These are phyloP conservation scores for Colletotrichum graminicola DNA, from an alignment of 2,329 filamentous ascomycete species.

Conservation along the genomic window DNA sequence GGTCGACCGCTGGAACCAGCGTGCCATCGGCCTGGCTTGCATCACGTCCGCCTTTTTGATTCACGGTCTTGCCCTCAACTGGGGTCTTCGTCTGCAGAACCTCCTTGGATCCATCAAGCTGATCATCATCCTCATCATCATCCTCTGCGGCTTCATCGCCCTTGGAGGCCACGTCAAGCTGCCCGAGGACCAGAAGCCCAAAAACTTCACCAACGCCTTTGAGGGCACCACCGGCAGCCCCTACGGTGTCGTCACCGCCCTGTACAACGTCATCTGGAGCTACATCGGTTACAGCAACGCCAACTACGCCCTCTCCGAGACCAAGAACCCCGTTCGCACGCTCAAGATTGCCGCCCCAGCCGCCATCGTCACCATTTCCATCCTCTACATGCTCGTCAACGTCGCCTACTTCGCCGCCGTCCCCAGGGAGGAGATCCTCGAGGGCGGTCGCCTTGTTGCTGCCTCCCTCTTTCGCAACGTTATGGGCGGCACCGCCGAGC, in stretches of 20 bases:
- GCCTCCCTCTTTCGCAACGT: slow-evolving; percentile 69
- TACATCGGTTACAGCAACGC: slow-evolving; percentile 78
- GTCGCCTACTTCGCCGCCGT: slow-evolving; percentile 75
- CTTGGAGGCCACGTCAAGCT: slow-evolving; percentile 72
- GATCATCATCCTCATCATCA: slow-evolving; percentile 73
- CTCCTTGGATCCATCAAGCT: slow-evolving; percentile 75
- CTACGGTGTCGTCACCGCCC: slow-evolving; percentile 76
- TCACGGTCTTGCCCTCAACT: slow-evolving; percentile 73
- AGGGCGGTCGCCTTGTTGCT: slow-evolving; percentile 64
- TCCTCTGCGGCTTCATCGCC: slow-evolving; percentile 71
- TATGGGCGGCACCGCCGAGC: slow-evolving; percentile 66
- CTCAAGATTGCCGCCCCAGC: slow-evolving; percentile 74
- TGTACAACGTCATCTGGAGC: slow-evolving; percentile 80
- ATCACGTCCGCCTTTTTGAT: slow-evolving; percentile 75
- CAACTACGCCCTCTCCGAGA: slow-evolving; percentile 75
- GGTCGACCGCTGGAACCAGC: slow-evolving; percentile 75
- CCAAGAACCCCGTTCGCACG: slow-evolving; percentile 73
- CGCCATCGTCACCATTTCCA: slow-evolving; percentile 68
- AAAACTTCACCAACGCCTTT: slow-evolving; percentile 75
- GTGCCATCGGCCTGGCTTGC: slow-evolving; percentile 74
- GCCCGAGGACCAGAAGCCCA: slow-evolving; percentile 61
- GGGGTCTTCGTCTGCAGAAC: slow-evolving; percentile 77
- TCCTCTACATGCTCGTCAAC: slow-evolving; percentile 76
- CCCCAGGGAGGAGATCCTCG: slow-evolving; percentile 64
- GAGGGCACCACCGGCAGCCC: slow-evolving; percentile 74